Base-by-base conservation (phyloP, 306 rosid species). In the Pterocarpus macrocarpus region DNA sequence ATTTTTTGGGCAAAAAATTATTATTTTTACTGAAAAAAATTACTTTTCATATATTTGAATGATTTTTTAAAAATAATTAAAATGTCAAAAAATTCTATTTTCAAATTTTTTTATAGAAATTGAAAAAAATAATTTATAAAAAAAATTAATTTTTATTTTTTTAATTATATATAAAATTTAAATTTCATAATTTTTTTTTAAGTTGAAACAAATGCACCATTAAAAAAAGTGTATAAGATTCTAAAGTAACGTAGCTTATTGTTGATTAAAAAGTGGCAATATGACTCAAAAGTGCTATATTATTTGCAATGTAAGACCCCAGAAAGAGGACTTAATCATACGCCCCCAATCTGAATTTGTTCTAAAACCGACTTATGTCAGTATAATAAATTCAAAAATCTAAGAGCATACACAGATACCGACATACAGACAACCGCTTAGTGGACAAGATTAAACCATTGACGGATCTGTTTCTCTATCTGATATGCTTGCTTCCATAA, bases 381-480 rank as follows among this genome's bases (percentile, higher is more conserved):
- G 13, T 39, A 8, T 47, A 32, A 45, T 28, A 9, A 61, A 75
- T 39, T 49, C 2, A 63, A 28, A 70, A 17, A 15, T 50, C 41
- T 17, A 47, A 22, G 58, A 59, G 69, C 67, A 71, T 58, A 34
- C 45, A 6, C 14, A 49, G 22, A 47, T 32, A n/a, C 49, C 8
- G 73, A 75, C 73, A 33, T 59, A 64, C 3, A 64, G 53, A 75
- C 80, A 80, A 44, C 74, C 61, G 64, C 66, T 58, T 57, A 63
- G 57, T 33, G 17, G 68, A 81, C 83, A 81, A 71, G 78, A 8
- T 64, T 77, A 73, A 76, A 59, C 71, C 69, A 69, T 69, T 67
- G 71, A 56, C 30, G 55, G 79, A 53, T 64, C 69, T 77, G 76
- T 70, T 82, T 81, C 83, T 80, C 49, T 50, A 53, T 81, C 13